Percentiles rank a stretch among this genome's conserved stretches.
These are phyloP conservation scores for Roridomyces roridus DNA, from an alignment of 768 basidiomycete genomes.

Conservation along the genomic window DNA sequence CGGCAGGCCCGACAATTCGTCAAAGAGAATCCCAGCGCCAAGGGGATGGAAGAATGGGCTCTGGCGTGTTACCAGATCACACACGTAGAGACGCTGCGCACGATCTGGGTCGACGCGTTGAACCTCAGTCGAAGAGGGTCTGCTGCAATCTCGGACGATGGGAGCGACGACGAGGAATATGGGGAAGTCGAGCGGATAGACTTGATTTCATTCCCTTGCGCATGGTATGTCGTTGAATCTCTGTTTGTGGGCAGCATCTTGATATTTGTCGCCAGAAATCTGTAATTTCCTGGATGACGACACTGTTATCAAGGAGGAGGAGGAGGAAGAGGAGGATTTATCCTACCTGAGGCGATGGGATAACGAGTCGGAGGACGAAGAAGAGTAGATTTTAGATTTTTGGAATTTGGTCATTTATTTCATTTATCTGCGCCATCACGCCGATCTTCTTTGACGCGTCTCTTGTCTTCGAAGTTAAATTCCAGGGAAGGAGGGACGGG, in stretches of 20 bases:
- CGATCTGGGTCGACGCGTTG: constrained; percentile 17
- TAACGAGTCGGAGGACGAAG: background rate
- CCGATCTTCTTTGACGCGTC: too few relatives aligned
- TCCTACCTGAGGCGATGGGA: constrained; percentile 8
- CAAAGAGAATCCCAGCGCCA: constrained; percentile 9
- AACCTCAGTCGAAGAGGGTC: constrained; percentile 21
- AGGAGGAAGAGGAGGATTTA: constrained; percentile 19
- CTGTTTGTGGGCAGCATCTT: background rate
- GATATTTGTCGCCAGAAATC: background rate
- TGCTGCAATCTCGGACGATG: constrained; percentile 11
- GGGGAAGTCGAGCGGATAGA: constrained; percentile 14
- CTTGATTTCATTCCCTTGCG: constrained; percentile 23
- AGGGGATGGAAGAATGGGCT: constrained; percentile 15
- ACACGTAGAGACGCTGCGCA: background rate
- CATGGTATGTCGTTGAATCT: constrained; percentile 10
- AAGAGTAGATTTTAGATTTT: background rate
- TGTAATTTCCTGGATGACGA: constrained; percentile 7
- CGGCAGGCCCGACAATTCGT: constrained; percentile 15
- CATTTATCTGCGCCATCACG: background rate
- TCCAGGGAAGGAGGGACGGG: too few relatives aligned
- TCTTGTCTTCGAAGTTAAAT: too few relatives aligned
- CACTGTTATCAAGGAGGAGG: constrained; percentile 18
- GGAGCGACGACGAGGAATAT: constrained; percentile 18
- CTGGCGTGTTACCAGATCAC: constrained; percentile 24
- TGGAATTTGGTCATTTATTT: too few relatives aligned